These are phyloP conservation scores for Fusarium tjaetaba DNA, from an alignment of 2,329 filamentous ascomycete species.

Conservation along the genomic window DNA sequence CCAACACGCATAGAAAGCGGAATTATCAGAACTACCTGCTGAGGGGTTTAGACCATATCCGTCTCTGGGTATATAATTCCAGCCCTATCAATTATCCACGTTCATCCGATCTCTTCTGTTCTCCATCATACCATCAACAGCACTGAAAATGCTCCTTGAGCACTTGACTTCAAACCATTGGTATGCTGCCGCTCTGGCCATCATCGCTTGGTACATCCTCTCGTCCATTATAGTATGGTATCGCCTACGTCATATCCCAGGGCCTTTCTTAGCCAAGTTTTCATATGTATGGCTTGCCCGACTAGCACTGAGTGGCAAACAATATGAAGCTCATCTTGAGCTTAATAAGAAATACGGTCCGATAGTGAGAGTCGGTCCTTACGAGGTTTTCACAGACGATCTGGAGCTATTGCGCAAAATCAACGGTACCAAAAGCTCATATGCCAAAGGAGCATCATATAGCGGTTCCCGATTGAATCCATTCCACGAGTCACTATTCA, in stretches of 20 bases:
- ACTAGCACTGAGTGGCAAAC: neutral
- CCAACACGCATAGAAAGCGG: neutral
- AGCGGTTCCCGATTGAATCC: neutral
- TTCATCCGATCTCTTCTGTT: accelerated
- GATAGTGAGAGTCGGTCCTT: neutral
- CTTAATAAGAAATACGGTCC: neutral
- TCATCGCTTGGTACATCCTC: neutral
- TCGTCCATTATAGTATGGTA: neutral
- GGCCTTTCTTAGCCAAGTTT: neutral
- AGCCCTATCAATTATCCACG: accelerated
- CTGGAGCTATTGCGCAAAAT: neutral
- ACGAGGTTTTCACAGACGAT: neutral
- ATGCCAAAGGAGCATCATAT: neutral
- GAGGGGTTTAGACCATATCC: neutral
- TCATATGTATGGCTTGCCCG: neutral
- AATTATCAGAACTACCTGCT: neutral
- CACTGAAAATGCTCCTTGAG: neutral
- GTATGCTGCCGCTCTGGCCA: neutral
- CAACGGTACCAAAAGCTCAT: neutral
- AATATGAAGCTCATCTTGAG: neutral
- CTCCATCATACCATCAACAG: accelerated
- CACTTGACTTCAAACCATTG: neutral
- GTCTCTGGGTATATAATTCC: neutral
- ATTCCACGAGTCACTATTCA: neutral
- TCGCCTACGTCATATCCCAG: neutral